These are phyloP conservation scores for Penicillium verhagenii DNA, from an alignment of 495 filamentous ascomycete genomes.

Conservation along the genomic window DNA sequence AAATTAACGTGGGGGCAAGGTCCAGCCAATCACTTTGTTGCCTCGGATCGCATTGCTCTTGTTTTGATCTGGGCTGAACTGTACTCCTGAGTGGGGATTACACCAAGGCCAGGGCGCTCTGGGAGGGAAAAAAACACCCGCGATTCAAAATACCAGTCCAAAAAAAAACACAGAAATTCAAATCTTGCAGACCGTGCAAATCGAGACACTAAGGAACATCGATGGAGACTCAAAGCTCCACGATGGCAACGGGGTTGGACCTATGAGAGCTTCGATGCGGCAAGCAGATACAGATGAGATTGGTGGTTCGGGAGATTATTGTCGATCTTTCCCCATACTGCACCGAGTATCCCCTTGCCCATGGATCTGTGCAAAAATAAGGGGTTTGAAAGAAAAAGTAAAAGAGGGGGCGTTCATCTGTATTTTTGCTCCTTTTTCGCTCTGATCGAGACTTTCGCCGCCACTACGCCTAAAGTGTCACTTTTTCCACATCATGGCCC, in stretches of 20 bases:
- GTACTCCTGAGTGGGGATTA: slow-evolving; percentile 1
- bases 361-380: neutral
- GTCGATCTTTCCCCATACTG: slow-evolving; percentile 23
- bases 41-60: slow-evolving; percentile 12
- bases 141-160: neutral
- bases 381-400: slow-evolving; percentile 1
- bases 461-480: slow-evolving; percentile 2
- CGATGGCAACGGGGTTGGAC: slow-evolving; percentile 2
- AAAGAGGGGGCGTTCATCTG: slow-evolving; percentile 8
- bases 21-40: slow-evolving; percentile 11
- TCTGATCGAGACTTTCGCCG: slow-evolving; percentile 3
- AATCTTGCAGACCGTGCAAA: slow-evolving; percentile 2
- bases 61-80: slow-evolving; percentile 16
- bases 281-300: neutral
- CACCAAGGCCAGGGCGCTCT: neutral
- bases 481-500: slow-evolving; percentile 7
- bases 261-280: slow-evolving; percentile 7
- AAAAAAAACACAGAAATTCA: slow-evolving; percentile 6
- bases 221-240: neutral
- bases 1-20: slow-evolving; percentile 3
- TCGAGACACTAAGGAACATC: slow-evolving; percentile 10
- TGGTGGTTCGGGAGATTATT: slow-evolving; percentile 20
- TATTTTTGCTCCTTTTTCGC: neutral
- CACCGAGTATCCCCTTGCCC: neutral
- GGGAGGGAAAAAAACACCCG: no score